These are phyloP conservation scores for Amanita molliuscula DNA, from an alignment of 768 basidiomycete genomes.

Conservation along the genomic window DNA sequence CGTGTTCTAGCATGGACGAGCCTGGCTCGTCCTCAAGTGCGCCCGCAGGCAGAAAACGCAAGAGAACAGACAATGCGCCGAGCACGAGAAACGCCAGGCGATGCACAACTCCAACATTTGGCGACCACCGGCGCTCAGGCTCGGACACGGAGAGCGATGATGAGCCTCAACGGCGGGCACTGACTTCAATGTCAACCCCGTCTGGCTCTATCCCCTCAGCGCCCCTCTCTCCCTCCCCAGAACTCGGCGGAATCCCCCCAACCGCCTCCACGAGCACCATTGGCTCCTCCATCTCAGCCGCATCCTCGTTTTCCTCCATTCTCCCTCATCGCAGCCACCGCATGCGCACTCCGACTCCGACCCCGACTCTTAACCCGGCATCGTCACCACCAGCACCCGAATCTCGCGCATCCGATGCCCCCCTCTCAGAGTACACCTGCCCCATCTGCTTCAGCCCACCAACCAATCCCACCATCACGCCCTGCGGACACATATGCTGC, in stretches of 20 bases:
- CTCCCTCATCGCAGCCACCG: too few relatives aligned
- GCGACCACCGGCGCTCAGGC: too few relatives aligned
- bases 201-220: neutral
- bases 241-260: neutral
- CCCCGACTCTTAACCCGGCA: neutral
- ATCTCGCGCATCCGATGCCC: conserved; percentile 20
- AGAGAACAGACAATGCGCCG: neutral
- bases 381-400: conserved; percentile 8
- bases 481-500: conserved; percentile 75
- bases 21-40: too few relatives aligned
- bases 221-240: neutral
- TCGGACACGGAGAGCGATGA: too few relatives aligned
- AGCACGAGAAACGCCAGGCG: neutral
- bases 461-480: conserved; percentile 65
- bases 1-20: too few relatives aligned
- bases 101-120: neutral
- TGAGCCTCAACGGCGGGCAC: neutral
- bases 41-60: neutral
- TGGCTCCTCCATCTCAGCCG: neutral
- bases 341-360: neutral
- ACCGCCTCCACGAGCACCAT: neutral
- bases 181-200: neutral
- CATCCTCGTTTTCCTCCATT: neutral
- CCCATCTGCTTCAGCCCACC: conserved; percentile 76
- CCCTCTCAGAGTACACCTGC: conserved; percentile 54